Base-by-base conservation (phyloP, 2,329 filamentous ascomycete species). In the Aspergillus pseudoviridinutans region DNA sequence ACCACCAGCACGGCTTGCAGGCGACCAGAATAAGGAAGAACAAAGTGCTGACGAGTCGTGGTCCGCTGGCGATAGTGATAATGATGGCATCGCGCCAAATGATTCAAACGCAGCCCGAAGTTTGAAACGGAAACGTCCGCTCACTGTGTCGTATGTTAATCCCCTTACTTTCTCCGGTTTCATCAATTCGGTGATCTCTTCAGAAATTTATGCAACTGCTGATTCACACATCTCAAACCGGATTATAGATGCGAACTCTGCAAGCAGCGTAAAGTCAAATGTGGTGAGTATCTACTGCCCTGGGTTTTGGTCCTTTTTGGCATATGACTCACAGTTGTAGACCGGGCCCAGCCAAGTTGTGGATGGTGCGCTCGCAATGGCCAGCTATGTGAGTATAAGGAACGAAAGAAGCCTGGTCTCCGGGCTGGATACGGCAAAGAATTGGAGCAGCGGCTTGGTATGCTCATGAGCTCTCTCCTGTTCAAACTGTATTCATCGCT, bases 291-390 rank as follows among this genome's bases (percentile, higher is more conserved):
- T 10, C 29, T 49, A 20, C 27, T 54, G 28, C 38, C 41, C 10
- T 46, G 25, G 27, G 12, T 32, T 49, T 10, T 20, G 14, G 28
- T 22, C 25, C 42, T 25, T 46, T 32, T 53, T 27, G 50, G 14
- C 14, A 17, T 7, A 14, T 32, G 49, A 58, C 60, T 58, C 32
- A 50, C 49, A 17, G 14, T 6, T 38, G 25, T 57, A 75, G 77
- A 85, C 66, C 80, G 82, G 56, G 76, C 77, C 35, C 82, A 84
- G 64, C 82, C 82, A 1, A 81, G 81, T n/a, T 90, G 87, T 72
- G 86, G 86, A 24, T 90, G 87, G 87, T 90, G 87, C 70, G 75
- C 84, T 51, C 83, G 87, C 52, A 88, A 90, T 71, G 82, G 82
- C 57, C 84, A 87, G 61, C 65, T 79, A 46, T 90, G 87, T 69